Evolutionary conservation across 2,329 filamentous ascomycete species (phyloP).

Genomic region (Calonectria ilicicola): DNA sequence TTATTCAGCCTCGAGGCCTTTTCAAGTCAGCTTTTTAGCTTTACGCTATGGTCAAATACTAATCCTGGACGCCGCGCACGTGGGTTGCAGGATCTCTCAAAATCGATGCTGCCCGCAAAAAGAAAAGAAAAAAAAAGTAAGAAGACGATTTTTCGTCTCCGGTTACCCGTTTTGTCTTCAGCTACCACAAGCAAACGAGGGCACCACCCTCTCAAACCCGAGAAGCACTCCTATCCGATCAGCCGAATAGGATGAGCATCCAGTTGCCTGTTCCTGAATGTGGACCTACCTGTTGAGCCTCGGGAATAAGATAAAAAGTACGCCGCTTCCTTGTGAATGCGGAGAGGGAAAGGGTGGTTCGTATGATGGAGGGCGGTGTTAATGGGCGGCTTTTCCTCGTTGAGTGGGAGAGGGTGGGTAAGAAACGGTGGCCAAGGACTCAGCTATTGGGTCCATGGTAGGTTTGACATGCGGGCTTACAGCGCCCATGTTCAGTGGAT

Average conservation of each 20-base stretch:
- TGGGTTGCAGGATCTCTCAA: constrained; percentile 3
- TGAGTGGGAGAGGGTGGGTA: constrained; percentile 17
- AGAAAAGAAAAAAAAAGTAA: not conserved
- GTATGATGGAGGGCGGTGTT: constrained; percentile 13
- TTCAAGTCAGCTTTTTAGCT: not conserved
- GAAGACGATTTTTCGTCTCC: not conserved
- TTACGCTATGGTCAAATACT: not conserved
- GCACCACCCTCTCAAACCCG: not conserved
- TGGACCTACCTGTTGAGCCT: constrained; percentile 1
- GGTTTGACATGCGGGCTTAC: not conserved
- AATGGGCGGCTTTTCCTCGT: constrained; percentile 4
- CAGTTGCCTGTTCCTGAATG: constrained; percentile 12
- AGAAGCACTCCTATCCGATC: not conserved
- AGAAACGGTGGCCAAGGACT: not conserved
- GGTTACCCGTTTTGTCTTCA: not conserved
- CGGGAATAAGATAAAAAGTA: constrained; percentile 11
- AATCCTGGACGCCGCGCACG: not conserved
- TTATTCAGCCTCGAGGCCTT: not conserved
- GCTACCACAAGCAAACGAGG: not conserved
- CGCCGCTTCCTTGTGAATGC: constrained; percentile 22
- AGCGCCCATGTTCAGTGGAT: not conserved
- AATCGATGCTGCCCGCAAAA: constrained; percentile 12
- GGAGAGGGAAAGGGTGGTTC: constrained; percentile 16
- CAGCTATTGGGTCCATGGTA: not conserved
- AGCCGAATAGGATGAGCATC: not conserved